Percentiles rank a stretch among this genome's conserved stretches.
These are phyloP conservation scores for Lipomyces yamadae DNA, from an alignment of 805 yeast species.

Conservation along the genomic window DNA sequence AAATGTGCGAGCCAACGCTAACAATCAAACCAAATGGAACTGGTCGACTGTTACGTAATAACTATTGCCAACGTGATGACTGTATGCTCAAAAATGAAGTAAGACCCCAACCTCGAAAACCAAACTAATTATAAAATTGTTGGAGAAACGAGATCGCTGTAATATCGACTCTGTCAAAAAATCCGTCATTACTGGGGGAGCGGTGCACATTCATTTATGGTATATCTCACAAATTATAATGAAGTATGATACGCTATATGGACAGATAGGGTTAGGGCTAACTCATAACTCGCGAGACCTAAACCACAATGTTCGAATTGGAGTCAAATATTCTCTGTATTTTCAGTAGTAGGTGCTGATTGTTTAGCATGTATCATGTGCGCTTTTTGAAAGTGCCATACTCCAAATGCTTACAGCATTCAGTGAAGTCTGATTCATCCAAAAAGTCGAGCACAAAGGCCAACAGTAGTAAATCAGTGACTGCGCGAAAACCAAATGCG, in stretches of 20 bases:
- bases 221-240: too few relatives aligned
- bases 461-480: not conserved
- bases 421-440: not conserved
- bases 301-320: not conserved
- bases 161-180: too few relatives aligned
- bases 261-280: too few relatives aligned
- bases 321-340: not conserved
- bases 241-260: too few relatives aligned
- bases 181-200: too few relatives aligned
- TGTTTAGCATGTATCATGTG: slow-evolving; percentile 28
- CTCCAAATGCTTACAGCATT: not conserved
- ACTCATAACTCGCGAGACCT: too few relatives aligned
- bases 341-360: not conserved
- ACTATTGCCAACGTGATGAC: not conserved
- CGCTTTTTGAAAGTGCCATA: slow-evolving; percentile 32
- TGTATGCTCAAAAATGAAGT: not conserved
- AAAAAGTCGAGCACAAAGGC: slow-evolving; percentile 6
- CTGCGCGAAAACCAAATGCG: not conserved
- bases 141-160: not conserved
- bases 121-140: not conserved
- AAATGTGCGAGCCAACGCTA: not conserved
- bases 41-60: not conserved
- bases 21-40: not conserved
- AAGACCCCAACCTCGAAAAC: not conserved
- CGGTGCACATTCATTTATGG: too few relatives aligned